Conservation (phyloP, 83 land plant genomes). For the Picea mariana region DNA sequence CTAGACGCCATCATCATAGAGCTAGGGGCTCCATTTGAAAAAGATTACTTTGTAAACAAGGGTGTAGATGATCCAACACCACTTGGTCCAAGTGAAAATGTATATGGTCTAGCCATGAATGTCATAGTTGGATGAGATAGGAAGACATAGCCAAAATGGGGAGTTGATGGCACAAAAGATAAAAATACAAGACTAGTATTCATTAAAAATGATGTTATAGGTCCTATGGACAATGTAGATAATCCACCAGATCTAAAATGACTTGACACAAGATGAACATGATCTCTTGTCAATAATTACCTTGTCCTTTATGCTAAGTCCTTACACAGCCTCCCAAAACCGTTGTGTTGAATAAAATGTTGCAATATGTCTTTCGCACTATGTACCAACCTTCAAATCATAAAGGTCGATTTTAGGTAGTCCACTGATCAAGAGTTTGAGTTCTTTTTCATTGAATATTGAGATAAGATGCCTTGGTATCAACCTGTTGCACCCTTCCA, state of each 20-base stretch:
- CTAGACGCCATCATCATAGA: slow-evolving; percentile 35
- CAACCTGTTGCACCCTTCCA: slow-evolving; percentile 91
- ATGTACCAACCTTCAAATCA: too few relatives aligned
- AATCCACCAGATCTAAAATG: slow-evolving; percentile 19
- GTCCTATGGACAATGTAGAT: slow-evolving; percentile 16
- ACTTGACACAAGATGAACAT: slow-evolving; percentile 44
- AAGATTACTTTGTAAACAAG: slow-evolving; percentile 45
- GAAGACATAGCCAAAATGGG: slow-evolving; percentile 1
- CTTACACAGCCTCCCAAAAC: too few relatives aligned
- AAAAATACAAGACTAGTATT: slow-evolving; percentile 18
- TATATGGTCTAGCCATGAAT: slow-evolving; percentile 45
- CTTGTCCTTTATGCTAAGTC: too few relatives aligned
- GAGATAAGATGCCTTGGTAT: slow-evolving; percentile 83
- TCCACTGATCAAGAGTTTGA: slow-evolving; percentile 22
- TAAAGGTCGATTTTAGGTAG: too few relatives aligned
- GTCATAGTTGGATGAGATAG: slow-evolving; percentile 46
- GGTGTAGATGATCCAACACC: slow-evolving; percentile 51
- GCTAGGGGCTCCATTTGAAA: slow-evolving; percentile 28
- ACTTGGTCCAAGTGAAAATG: slow-evolving; percentile 55
- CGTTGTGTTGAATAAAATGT: too few relatives aligned
- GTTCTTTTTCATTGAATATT: slow-evolving; percentile 97
- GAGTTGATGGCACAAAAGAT: slow-evolving; percentile 2
- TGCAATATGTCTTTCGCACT: too few relatives aligned
- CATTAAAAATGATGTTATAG: slow-evolving; percentile 15
- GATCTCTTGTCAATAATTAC: slow-evolving; percentile 19